Evolutionary conservation across 2,329 filamentous ascomycete genomes (phyloP), one percentile per base, ranked within the genome.

Genomic region (Dothistroma septosporum): DNA sequence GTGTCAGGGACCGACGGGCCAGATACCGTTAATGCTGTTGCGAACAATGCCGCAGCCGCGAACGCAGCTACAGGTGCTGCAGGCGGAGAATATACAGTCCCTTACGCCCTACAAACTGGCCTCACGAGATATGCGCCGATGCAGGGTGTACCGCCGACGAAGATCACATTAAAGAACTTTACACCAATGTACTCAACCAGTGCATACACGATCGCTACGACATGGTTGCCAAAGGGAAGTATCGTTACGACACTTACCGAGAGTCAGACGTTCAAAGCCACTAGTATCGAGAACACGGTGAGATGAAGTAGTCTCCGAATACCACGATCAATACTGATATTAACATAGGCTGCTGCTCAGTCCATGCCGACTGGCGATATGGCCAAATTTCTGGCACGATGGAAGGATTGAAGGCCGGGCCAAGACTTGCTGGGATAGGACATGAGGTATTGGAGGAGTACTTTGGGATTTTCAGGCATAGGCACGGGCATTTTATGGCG

Each of bases 91-190:
- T 69, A 59, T 50, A 61, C 77, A 9, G 73, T 85, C 8, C 79
- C 82, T 4, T 87, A 85, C 66, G 77, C 76, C 2, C 73, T 80
- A 66, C 85, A 87, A 70, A 82, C 78, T 0, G 85, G 84, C 0
- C 69, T 76, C 32, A 86, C 82, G 4, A 81, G 80, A 68, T 87
- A 85, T 70, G 85, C 85, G 12, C 84, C 85, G 1, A 84, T 85
- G 82, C 82, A 85, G 62, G 79, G 79, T 55, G 75, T 80, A n/a
- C 84, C 85, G 1, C 78, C 79, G 11, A 85, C 81, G 5, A 83
- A 83, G 67, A 85, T 87, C 62, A 84, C 83, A 2, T 78, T 78
- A 41, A 83, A 80, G 66, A 75, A 74, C 5, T 74, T 77, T 14
- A 78, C 76, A 48, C 80, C 80, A 8, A 73, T 82, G 64, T 82